Conservation (phyloP, 2,329 filamentous ascomycete genomes). For the Hypoxylon sp. region DNA sequence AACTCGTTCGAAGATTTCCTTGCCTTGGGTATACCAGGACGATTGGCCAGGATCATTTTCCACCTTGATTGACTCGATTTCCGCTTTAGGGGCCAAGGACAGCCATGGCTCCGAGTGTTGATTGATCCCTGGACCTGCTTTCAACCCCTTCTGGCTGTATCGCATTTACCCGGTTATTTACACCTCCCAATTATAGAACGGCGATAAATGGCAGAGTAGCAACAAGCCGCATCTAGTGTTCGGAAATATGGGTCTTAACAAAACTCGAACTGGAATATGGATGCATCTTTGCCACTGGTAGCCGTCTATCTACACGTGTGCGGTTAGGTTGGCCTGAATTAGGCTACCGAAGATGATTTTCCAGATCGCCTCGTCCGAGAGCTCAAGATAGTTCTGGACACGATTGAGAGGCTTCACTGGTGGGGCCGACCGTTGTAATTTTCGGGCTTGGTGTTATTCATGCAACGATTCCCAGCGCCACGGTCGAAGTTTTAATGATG, state of each 20-base stretch:
- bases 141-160: conserved; percentile 52
- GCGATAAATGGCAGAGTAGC: conserved; percentile 48
- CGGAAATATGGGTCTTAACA: conserved; percentile 36
- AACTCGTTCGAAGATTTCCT: conserved; percentile 44
- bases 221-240: conserved; percentile 36
- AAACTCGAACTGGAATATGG: conserved; percentile 23
- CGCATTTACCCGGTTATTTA: conserved; percentile 53
- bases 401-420: conserved; percentile 22
- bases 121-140: conserved; percentile 49
- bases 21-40: conserved; percentile 37
- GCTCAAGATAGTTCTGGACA: conserved; percentile 24
- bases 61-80: conserved; percentile 50
- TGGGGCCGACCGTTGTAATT: conserved; percentile 7
- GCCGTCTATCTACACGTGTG: conserved; percentile 30
- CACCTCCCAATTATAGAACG: conserved; percentile 50
- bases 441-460: not conserved
- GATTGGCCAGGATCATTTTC: conserved; percentile 46
- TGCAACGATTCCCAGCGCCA: not conserved
- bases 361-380: conserved; percentile 32
- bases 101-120: conserved; percentile 48
- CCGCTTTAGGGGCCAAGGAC: conserved; percentile 45
- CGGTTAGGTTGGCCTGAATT: conserved; percentile 28
- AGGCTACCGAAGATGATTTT: conserved; percentile 29
- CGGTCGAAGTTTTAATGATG: conserved; percentile 7
- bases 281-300: conserved; percentile 34